Evolutionary conservation across 2,329 filamentous ascomycete species (phyloP), one percentile per base, ranked within the genome.

Genomic region (Fusarium setosum): DNA sequence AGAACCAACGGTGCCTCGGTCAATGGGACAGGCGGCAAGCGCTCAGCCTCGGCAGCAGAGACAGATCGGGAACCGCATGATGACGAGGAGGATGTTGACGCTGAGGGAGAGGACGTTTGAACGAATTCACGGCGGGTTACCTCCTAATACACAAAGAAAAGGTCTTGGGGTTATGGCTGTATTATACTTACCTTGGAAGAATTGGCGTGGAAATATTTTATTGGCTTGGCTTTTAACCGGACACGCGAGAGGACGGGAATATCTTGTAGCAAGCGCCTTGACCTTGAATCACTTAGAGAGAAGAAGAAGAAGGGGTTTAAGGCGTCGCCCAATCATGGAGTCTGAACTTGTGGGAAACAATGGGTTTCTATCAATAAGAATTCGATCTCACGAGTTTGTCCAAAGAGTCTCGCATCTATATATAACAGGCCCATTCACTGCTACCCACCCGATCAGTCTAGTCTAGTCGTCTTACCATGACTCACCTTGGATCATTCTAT

Each of bases 41-140:
- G 21, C 9, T 63, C 63, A 15, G 69, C 44, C 7, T 54, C 60
- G 15, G 65, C 54, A 13, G 59, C 45, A 31, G 68, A 65, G n/a
- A 34, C 56, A 3, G 57, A 56, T 20, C 32, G 37, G 13, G 63
- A 61, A n/a, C 60, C 63, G 44, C 59, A 51, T 6, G 54, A 54
- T n/a, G 63, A 63, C 18, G 72, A 71, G 31, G 64, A 42, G 15
- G 76, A 77, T 34, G 70, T 77, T 13, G 76, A 78, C 32, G 75
- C 75, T 5, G 75, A 77, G 52, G 76, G 76, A 15, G 76, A 78
- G 50, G 74, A 77, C 29, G 69, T 75, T 57, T 77, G 59, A 68
- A 59, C 40, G 62, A 59, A 40, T 55, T 45, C 44, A 52, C 21
- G 49, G 32, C 31, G 20, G 32, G 41, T 49, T n/a, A n/a, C n/a